Evolutionary conservation across 495 filamentous ascomycete genomes (phyloP).

Genomic region (Xylaria acuta): DNA sequence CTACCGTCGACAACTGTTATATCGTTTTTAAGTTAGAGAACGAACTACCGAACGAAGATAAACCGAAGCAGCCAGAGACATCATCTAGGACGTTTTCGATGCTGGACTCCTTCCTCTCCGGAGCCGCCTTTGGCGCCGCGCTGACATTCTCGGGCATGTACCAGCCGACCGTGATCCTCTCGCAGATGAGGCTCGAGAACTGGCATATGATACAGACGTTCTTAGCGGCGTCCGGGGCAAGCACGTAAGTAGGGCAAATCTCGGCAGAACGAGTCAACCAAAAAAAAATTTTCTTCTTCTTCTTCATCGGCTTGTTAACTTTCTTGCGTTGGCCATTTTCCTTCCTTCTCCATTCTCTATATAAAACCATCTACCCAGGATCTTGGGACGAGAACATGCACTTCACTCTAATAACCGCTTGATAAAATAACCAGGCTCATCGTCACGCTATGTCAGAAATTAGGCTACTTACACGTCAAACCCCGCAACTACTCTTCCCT

Average conservation of each 20-base stretch:
- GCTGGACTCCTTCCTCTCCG: conserved; percentile 43
- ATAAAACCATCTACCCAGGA: not conserved
- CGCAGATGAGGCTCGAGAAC: conserved; percentile 59
- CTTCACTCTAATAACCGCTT: not conserved
- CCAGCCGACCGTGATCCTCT: conserved; percentile 57
- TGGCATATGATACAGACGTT: conserved; percentile 67
- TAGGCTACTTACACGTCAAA: conserved; percentile 40
- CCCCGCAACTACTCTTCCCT: conserved; percentile 47
- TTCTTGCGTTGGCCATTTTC: not conserved
- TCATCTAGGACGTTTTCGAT: not conserved
- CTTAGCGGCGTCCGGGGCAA: conserved; percentile 58
- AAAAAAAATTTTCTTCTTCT: no score
- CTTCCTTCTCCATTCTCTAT: not conserved
- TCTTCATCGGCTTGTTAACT: not conserved
- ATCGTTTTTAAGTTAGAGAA: not conserved
- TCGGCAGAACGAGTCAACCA: not conserved
- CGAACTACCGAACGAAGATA: conserved; percentile 5
- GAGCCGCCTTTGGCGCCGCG: conserved; percentile 61
- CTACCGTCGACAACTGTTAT: not conserved
- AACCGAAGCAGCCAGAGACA: conserved; percentile 26
- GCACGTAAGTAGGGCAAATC: conserved; percentile 53
- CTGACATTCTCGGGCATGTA: conserved; percentile 60
- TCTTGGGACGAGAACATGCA: not conserved
- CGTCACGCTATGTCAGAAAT: conserved; percentile 41
- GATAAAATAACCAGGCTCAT: conserved; percentile 30